Evolutionary conservation across 345 rosid genomes (phyloP), one percentile per base, ranked within the genome.

Genomic region (Aquilaria malaccensis): DNA sequence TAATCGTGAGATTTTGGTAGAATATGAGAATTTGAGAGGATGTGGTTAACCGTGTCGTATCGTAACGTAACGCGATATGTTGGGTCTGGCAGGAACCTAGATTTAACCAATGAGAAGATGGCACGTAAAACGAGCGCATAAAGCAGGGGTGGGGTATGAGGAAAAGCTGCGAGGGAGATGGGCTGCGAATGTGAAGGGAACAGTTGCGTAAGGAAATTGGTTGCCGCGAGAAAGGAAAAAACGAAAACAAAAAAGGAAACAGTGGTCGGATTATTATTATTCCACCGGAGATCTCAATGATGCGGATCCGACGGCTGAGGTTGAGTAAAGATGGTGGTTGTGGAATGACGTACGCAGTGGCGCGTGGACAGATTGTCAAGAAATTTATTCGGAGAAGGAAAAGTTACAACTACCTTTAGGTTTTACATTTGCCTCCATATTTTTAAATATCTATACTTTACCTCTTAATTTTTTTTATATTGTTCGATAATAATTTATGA

Each of bases 121-220:
- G 59, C 81, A 72, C 75, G 74, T 63, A 29, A 2, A 50, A 11
- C 7, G 66, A 3, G 43, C 7, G 7, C 13, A 50, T 9, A 58
- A 65, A 62, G 63, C 33, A 2, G 2, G n/a, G 33, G 30, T 3
- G 2, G 13, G 13, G 1, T 14, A 65, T 9, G 41, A 6, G 13
- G 10, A 57, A 11, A 59, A 32, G 70, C 58, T 57, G 67, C 10
- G 53, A 57, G 67, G 74, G 32, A 58, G 64, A 70, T 59, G 56
- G 60, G 63, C 70, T 60, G 55, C 45, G 59, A 61, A 53, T 59
- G 63, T 64, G 73, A 64, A 51, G 62, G 76, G 60, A 64, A 37
- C 75, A 62, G 56, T 68, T 74, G 79, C 77, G 72, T 62, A 48
- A 45, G 67, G 60, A 12, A 41, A 41, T 52, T 59, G 50, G 62